Evolutionary conservation across 441 rosid genomes (phyloP), one percentile per base, ranked within the genome.

Genomic region (Populus hybrid): DNA sequence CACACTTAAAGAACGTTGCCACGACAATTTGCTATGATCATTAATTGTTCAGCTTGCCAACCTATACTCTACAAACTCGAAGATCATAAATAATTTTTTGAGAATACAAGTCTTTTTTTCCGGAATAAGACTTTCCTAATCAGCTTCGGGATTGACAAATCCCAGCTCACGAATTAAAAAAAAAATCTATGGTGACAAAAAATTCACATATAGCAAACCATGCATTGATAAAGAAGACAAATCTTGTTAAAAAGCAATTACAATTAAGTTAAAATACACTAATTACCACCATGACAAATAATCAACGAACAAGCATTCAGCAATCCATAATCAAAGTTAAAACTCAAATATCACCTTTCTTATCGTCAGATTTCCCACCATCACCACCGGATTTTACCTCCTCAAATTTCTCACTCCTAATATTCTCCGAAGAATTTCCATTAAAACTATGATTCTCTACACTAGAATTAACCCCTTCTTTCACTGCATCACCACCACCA

Each of bases 261-360:
- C 12, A 9, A 34, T 36, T 42, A n/a, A 24, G 11, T 3, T 42
- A 19, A 21, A 28, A 72, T 38, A 65, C 14, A 53, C 9, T 11
- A 21, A 21, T 70, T 65, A 9, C 65, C 36, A 70, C n/a, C 59
- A 53, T 53, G 34, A 32, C 50, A 75, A 30, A 34, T 30, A 36
- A 69, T 38, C 26, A 59, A 21, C 19, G 61, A 38, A 61, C 42
- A 46, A 73, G 57, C 26, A 50, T 68, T 68, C 42, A 63, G 36
- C 32, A 75, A 3, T 32, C 34, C 2, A 65, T 18, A 71, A 34
- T 21, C 32, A 42, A 77, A 64, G n/a, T 66, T n/a, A 11, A 66
- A 71, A 57, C 19, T 36, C 73, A 74, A 73, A 14, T 26, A 23
- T 77, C 40, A 89, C 95, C 95, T 87, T 80, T 87, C 79, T 83